Base-by-base conservation (phyloP, 495 filamentous ascomycete genomes). In the Cryomyces minteri region DNA sequence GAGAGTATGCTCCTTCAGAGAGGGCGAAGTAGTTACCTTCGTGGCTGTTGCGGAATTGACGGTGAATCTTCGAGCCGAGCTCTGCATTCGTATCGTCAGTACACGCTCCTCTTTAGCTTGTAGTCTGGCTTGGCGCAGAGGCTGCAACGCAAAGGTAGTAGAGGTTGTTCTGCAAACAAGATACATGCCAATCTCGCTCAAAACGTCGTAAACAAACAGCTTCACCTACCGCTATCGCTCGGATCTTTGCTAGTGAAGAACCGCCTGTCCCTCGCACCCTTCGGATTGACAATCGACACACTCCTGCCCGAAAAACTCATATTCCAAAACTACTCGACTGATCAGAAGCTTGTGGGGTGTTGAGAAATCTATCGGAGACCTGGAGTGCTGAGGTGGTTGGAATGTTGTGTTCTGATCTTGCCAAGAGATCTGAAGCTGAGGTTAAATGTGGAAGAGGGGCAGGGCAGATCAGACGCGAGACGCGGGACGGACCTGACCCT, bases 41-140 rank as follows among this genome's bases (percentile, higher is more conserved):
- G 63, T 93, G 84, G 43, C 83, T 82, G 55, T 72, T 69, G 48
- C 86, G 79, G 66, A 94, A 92, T 58, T 90, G 80, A 40, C 76
- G 72, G 59, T 93, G 86, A 51, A 87, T 80, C 59, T 80, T 79
- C 52, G 83, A 90, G 47, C 67, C 71, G 51, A 73, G 67, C 68
- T 93, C 85, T 80, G 33, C 12, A n/a, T 9, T 10, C 5, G 42
- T n/a, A 33, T 31, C 1, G 28, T 11, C 12, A 8, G 4, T 10
- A 8, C 10, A 44, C 11, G 42, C 2, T 29, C 7, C 11, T 7
- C 7, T 44, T n/a, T 34, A 12, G 9, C 14, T n/a, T 33, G 39
- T 5, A 25, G 14, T 7, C 25, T 10, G 45, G 40, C 40, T 43
- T 37, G 34, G 9, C 34, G 12, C 0, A 12, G 34, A 9, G 34